phyloP scores from a whole-genome alignment of 2,329 filamentous ascomycete genomes.

The Calonectria pseudoturangicola region DNA sequence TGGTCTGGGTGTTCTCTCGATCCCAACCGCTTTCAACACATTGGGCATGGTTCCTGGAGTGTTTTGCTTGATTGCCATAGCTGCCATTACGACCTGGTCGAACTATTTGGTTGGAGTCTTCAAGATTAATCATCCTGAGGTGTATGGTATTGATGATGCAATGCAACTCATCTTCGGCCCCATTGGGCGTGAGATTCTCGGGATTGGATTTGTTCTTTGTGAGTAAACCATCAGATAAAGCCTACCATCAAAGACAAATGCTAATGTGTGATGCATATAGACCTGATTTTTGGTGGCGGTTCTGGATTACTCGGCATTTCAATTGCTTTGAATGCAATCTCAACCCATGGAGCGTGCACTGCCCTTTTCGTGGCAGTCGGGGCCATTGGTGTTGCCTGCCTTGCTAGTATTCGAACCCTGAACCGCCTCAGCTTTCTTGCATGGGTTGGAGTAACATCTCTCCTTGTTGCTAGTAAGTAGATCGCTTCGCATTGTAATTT shows the following conservation, averaged over 20 bases:
- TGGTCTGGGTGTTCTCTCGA: conserved; percentile 66
- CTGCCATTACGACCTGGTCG: conserved; percentile 67
- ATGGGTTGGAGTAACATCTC: conserved; percentile 16
- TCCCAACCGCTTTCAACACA: conserved; percentile 65
- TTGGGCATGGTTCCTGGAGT: conserved; percentile 68
- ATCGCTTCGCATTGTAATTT: not conserved
- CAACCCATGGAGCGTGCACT: conserved; percentile 22
- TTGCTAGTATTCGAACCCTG: conserved; percentile 29
- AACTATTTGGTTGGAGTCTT: conserved; percentile 68
- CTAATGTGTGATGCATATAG: not conserved
- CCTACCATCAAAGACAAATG: too few species aligned
- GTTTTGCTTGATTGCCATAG: conserved; percentile 63
- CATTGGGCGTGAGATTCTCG: conserved; percentile 64
- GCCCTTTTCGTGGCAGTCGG: conserved; percentile 31
- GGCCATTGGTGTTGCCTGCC: not conserved
- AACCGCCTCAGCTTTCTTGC: conserved; percentile 27
- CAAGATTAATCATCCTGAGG: conserved; percentile 68
- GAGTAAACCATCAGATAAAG: not conserved
- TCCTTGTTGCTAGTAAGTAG: conserved; percentile 41
- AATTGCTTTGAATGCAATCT: conserved; percentile 30
- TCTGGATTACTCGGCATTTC: conserved; percentile 33
- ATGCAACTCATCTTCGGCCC: conserved; percentile 67
- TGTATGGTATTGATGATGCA: conserved; percentile 72
- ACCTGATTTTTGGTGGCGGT: conserved; percentile 28
- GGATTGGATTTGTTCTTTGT: conserved; percentile 59